phyloP scores from a whole-genome alignment of 176 grass and related monocot genomes.

The Cenchrus purpureus region DNA sequence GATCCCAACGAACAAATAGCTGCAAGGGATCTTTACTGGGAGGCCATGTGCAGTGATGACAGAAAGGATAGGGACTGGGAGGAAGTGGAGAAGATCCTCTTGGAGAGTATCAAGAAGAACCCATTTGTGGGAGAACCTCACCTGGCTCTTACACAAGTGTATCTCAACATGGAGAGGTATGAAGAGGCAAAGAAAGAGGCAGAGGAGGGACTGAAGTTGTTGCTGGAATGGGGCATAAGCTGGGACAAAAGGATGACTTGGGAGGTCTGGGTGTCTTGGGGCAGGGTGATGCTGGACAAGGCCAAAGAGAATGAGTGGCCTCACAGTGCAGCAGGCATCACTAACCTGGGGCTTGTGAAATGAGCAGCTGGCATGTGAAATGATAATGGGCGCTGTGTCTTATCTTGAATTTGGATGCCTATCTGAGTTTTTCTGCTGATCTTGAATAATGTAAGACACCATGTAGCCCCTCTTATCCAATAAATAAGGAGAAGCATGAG shows the following conservation, averaged over 20 bases:
- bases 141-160: conserved; percentile 27
- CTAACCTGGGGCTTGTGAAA: conserved; percentile 23
- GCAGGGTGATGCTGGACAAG: conserved; percentile 68
- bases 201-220: conserved; percentile 60
- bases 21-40: conserved; percentile 35
- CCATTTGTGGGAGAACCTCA: conserved; percentile 27
- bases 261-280: conserved; percentile 85
- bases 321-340: conserved; percentile 28
- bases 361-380: background rate
- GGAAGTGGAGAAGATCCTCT: background rate
- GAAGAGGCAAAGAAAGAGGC: conserved; percentile 57
- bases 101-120: conserved; percentile 8
- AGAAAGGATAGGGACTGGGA: background rate
- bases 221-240: conserved; percentile 80
- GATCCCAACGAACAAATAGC: conserved; percentile 24
- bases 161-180: conserved; percentile 63
- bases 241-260: conserved; percentile 91
- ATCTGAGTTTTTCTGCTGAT: too few relatives aligned
- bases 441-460: conserved; percentile 6
- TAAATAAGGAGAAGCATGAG: background rate
- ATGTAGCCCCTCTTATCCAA: background rate
- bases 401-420: background rate
- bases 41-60: conserved; percentile 31
- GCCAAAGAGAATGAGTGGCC: conserved; percentile 74
- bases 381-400: background rate